Evolutionary conservation across 148 eudicot genomes (phyloP).

Genomic region (Silene latifolia): DNA sequence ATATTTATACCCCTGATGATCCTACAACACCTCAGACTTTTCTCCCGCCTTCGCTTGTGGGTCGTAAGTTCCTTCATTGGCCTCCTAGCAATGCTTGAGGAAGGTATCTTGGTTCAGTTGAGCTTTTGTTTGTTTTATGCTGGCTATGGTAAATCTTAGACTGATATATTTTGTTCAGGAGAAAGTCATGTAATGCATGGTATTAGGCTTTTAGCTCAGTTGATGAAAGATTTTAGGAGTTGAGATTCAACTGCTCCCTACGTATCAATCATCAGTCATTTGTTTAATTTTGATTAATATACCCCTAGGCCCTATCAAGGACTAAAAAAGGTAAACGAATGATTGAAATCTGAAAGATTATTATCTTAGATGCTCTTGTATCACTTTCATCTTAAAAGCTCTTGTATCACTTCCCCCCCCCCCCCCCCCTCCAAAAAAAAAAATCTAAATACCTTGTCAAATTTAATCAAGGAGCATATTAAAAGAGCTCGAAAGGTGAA

Average conservation of each 20-base stretch:
- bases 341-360: neutral
- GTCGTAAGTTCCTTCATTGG: conserved; percentile 73
- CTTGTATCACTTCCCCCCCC: neutral
- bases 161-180: conserved; percentile 4
- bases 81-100: conserved; percentile 32
- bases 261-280: too few species aligned
- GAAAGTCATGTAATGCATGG: neutral
- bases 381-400: neutral
- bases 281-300: too few species aligned
- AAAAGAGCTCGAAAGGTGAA: too few species aligned
- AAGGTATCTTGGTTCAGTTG: neutral
- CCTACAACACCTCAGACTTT: conserved; percentile 50
- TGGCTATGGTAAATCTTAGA: too few species aligned
- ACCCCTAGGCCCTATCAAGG: too few species aligned
- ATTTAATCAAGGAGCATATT: too few species aligned
- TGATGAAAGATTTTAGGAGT: conserved; percentile 2
- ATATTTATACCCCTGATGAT: conserved; percentile 74
- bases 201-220: neutral
- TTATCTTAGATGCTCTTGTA: neutral
- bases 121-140: neutral
- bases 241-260: neutral
- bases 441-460: too few species aligned
- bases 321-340: too few species aligned
- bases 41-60: conserved; percentile 62
- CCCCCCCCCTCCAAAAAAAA: too few species aligned